phyloP scores from a whole-genome alignment of 1,139 yeast species.

The Oligophagozyma castellii region DNA sequence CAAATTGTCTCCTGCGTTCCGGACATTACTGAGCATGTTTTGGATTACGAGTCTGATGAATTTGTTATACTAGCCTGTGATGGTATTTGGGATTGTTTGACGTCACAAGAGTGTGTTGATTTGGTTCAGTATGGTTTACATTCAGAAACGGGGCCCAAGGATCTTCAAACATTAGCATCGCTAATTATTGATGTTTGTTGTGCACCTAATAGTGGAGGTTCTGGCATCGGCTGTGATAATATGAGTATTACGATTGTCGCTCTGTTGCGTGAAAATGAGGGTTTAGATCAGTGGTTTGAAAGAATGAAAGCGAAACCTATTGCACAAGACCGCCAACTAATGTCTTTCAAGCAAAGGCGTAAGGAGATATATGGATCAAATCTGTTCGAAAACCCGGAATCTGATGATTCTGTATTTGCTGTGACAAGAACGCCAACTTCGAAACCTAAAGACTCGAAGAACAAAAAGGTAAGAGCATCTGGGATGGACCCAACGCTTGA shows the following conservation, averaged over 20 bases:
- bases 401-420: slow-evolving; percentile 24
- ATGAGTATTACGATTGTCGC: slow-evolving; percentile 94
- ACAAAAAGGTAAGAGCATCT: slow-evolving; percentile 2
- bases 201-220: slow-evolving; percentile 84
- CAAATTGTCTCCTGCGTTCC: slow-evolving; percentile 93
- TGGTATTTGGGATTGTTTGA: slow-evolving; percentile 97
- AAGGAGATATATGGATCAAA: slow-evolving; percentile 26
- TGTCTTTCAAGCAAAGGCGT: slow-evolving; percentile 32
- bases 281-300: slow-evolving; percentile 77
- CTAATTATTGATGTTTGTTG: slow-evolving; percentile 88
- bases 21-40: slow-evolving; percentile 67
- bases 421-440: slow-evolving; percentile 14
- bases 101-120: slow-evolving; percentile 88
- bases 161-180: slow-evolving; percentile 66
- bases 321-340: slow-evolving; percentile 24
- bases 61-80: slow-evolving; percentile 91
- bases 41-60: slow-evolving; percentile 59
- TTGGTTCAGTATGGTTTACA: slow-evolving; percentile 83
- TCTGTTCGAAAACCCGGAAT: slow-evolving; percentile 22
- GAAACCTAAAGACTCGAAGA: slow-evolving; percentile 1
- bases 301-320: slow-evolving; percentile 46
- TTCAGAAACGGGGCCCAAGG: slow-evolving; percentile 34
- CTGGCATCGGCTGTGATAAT: slow-evolving; percentile 97
- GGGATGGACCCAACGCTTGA: neutral
- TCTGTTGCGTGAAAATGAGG: slow-evolving; percentile 52